Conservation (phyloP, 164 flowering plant species). For the Nymphaea colorata region DNA sequence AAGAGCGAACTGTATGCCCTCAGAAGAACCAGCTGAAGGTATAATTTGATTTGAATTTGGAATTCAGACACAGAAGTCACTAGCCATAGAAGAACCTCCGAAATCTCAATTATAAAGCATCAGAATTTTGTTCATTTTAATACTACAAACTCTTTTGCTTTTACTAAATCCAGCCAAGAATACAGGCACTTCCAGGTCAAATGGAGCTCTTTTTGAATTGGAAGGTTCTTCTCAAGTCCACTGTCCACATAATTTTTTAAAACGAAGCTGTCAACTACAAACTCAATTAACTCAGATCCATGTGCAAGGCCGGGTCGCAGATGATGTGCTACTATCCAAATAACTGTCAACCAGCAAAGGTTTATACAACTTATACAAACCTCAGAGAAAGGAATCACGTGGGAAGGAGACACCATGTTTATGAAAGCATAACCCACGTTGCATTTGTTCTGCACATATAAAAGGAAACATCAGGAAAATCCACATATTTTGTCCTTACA, state of each 20-base stretch:
- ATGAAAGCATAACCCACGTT: slow-evolving; percentile 98
- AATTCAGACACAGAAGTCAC: too few relatives aligned
- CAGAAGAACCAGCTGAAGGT: too few relatives aligned
- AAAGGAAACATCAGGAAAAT: not conserved
- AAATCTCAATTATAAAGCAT: too few relatives aligned
- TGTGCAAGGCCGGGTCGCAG: not conserved
- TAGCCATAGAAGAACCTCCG: too few relatives aligned
- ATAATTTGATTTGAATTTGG: too few relatives aligned
- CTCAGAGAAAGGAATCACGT: slow-evolving; percentile 75
- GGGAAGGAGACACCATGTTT: slow-evolving; percentile 85
- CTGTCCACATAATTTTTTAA: not conserved
- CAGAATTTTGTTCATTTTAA: too few relatives aligned
- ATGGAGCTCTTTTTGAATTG: not conserved
- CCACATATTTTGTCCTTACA: not conserved
- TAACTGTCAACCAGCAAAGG: not conserved
- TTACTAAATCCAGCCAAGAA: too few relatives aligned
- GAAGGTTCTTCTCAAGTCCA: not conserved
- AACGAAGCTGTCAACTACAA: not conserved
- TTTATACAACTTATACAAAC: slow-evolving; percentile 15
- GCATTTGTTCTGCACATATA: slow-evolving; percentile 78
- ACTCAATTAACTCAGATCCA: not conserved
- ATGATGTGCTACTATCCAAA: not conserved
- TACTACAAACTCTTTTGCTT: too few relatives aligned
- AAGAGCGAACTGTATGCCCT: too few relatives aligned
- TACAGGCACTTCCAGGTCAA: not conserved